Evolutionary conservation across 73 alveolate genomes (phyloP), one percentile per base, ranked within the genome.

Genomic region (Tetrahymena thermophila): DNA sequence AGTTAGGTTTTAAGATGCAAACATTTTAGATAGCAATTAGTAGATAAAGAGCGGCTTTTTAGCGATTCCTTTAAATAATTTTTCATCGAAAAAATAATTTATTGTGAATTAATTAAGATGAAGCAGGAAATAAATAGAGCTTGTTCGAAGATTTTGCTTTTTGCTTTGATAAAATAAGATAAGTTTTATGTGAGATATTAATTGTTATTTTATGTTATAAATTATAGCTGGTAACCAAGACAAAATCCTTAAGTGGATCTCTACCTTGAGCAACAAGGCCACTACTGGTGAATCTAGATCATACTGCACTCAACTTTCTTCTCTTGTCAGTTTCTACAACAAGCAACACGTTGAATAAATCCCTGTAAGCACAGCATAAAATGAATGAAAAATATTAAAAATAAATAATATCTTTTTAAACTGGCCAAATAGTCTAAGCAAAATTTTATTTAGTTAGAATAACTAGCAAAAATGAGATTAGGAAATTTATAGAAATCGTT

Each of bases 271-370:
- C 84, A 85, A 38, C n/a, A 95, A 95, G 93, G 97, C 97, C 56
- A 85, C 40, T 35, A 85, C 95, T 43, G 84, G 93, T 43, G 97
- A 95, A 40, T 55, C 95, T 55, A 95, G 94, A 89, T 89, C 94
- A 35, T 95, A 95, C 93, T 34, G 95, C 56, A 42, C 97, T 23
- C 85, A 95, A 95, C 94, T 95, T 94, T 85, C 95, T 56, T 95
- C 97, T 10, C 94, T 95, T 83, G 71, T 95, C 40, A 95, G 94
- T 95, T 95, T 85, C 95, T 95, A 95, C 85, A 85, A 94, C 93
- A 95, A 85, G 57, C 97, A 71, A 71, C 89, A 71, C 89, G 89
- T 71, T 11, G 89, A 71, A 71, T 31, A n/a, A 28, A 71, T 71
- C 37, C 89, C 89, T 34, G 89, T 71, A 71, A 50, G 83, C 83